Evolutionary conservation across 495 filamentous ascomycete genomes (phyloP), one percentile per base, ranked within the genome.

Genomic region (Oidiodendron maius): DNA sequence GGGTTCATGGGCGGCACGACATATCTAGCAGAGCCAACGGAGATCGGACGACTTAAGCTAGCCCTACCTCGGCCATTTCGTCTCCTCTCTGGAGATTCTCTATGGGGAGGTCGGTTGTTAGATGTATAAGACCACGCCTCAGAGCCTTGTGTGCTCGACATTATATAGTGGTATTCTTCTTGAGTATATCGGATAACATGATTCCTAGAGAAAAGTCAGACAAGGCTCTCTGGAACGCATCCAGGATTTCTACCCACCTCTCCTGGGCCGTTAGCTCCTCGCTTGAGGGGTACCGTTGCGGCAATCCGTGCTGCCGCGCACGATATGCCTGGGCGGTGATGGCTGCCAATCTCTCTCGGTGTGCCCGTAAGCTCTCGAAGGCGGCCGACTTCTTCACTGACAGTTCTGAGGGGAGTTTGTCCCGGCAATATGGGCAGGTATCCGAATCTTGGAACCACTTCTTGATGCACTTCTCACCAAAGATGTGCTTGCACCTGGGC

Each of bases 401-500:
- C n/a, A 46, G 24, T 42, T 78, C 73, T 13, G 76, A 76, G 12
- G 66, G 74, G 10, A 80, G 64, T 46, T 76, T 76, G 48, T 77
- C 71, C 12, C 77, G 67, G 46, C 77, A 81, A 52, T 77, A 76
- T 0, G 77, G 77, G 53, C 77, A 81, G 46, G 66, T 79, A 50
- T 76, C 73, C 1, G 74, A 71, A 43, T 81, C 76, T 37, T 76
- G 63, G 41, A 80, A 71, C 77, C 77, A 81, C 52, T 75, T 78
- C 57, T 76, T 77, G 55, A 81, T 77, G 60, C 77, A 81, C 40
- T 72, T 68, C 40, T 77, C 71, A 16, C 77, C 77, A 51, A 81
- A 81, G 6, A 81, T 56, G 51, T 81, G 77, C 56, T 77, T 76
- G 64, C 76, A 80, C 45, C 69, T 71, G 11, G 76, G 75, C 22